These are phyloP conservation scores for Metschnikowia colocasiae DNA, from an alignment of 805 yeast species.

Conservation along the genomic window DNA sequence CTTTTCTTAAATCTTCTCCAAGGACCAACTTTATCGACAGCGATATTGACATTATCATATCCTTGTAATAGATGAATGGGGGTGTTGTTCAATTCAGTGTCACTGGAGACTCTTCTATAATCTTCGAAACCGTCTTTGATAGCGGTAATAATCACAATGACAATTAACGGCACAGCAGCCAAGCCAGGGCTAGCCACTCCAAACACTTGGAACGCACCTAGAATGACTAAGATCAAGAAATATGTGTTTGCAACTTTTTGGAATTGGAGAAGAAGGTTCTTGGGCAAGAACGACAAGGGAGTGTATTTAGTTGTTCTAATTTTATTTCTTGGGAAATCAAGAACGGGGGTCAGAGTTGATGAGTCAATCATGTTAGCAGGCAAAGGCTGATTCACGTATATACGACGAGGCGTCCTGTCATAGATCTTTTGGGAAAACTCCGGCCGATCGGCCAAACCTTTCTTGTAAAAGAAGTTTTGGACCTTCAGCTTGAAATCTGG, in stretches of 20 bases:
- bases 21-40: constrained; percentile 47
- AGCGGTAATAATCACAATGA: constrained; percentile 70
- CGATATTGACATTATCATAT: constrained; percentile 55
- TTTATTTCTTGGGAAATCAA: constrained; percentile 78
- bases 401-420: constrained; percentile 36
- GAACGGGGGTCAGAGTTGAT: constrained; percentile 53
- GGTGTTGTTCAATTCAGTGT: constrained; percentile 69
- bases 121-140: constrained; percentile 80
- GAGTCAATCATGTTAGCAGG: constrained; percentile 46
- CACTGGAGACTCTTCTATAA: constrained; percentile 67
- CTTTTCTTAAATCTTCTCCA: constrained; percentile 72
- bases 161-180: constrained; percentile 74
- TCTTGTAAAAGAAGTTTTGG: constrained; percentile 17
- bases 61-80: constrained; percentile 56
- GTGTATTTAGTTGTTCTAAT: constrained; percentile 95
- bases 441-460: constrained; percentile 29
- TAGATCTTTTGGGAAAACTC: constrained; percentile 36
- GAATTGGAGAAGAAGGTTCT: constrained; percentile 66
- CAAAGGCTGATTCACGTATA: constrained; percentile 48
- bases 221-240: constrained; percentile 71
- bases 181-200: constrained; percentile 79
- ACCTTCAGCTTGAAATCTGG: constrained; percentile 11
- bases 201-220: constrained; percentile 75
- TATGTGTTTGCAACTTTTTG: constrained; percentile 87
- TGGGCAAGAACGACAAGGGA: constrained; percentile 83